These are phyloP conservation scores for Vigna unguiculata DNA, from an alignment of 306 rosid species.

Conservation along the genomic window DNA sequence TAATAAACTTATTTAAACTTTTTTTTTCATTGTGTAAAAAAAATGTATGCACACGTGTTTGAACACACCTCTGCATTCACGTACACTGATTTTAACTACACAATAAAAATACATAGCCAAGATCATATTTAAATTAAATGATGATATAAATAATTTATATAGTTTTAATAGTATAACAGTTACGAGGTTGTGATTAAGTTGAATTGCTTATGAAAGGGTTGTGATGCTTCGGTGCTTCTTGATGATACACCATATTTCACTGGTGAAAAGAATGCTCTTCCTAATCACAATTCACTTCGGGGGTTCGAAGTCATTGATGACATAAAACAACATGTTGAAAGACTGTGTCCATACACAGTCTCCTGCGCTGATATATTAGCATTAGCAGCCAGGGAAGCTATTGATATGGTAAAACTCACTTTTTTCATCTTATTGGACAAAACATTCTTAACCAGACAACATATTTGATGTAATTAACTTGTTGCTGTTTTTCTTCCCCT, in stretches of 20 bases:
- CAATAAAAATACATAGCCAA: too few relatives aligned
- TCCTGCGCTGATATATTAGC: conserved; percentile 72
- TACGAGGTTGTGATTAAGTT: neutral
- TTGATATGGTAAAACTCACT: conserved; percentile 47
- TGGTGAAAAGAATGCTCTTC: conserved; percentile 63
- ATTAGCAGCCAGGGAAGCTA: conserved; percentile 76
- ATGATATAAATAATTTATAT: too few relatives aligned
- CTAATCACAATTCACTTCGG: conserved; percentile 67
- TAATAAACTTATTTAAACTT: too few relatives aligned
- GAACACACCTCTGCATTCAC: too few relatives aligned
- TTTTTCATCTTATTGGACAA: neutral
- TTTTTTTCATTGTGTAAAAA: too few relatives aligned
- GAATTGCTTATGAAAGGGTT: conserved; percentile 45
- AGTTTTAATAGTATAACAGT: neutral
- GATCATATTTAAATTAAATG: too few relatives aligned
- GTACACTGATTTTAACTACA: too few relatives aligned
- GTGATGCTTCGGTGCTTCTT: conserved; percentile 79
- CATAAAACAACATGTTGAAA: conserved; percentile 65
- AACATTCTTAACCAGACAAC: neutral
- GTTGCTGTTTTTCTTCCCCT: neutral
- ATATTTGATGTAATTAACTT: neutral
- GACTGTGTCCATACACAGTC: conserved; percentile 64
- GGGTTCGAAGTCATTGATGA: conserved; percentile 71
- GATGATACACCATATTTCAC: conserved; percentile 58
- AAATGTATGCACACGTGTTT: too few relatives aligned